Conservation (phyloP, 345 rosid species). For the Salix brachista region DNA sequence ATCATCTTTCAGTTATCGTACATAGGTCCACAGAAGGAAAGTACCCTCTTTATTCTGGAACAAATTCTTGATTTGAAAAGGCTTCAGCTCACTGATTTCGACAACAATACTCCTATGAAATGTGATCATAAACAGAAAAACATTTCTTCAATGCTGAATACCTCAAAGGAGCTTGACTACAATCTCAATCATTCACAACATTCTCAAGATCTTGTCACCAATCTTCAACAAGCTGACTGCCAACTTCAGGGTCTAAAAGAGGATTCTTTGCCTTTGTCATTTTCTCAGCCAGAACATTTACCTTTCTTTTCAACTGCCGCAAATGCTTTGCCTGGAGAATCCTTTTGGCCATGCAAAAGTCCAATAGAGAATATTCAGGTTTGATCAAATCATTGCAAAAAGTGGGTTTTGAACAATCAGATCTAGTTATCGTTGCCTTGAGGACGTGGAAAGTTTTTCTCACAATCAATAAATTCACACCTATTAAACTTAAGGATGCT, state of each 20-base stretch:
- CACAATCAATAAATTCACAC: background rate
- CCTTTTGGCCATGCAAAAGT: slow-evolving; percentile 70
- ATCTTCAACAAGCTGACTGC: slow-evolving; percentile 28
- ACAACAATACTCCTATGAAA: slow-evolving; percentile 11
- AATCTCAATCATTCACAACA: slow-evolving; percentile 18
- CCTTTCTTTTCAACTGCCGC: slow-evolving; percentile 44
- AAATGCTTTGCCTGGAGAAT: slow-evolving; percentile 41
- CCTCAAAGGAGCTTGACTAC: slow-evolving; percentile 20
- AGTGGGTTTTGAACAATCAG: slow-evolving; percentile 14
- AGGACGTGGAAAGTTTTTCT: background rate
- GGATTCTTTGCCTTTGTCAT: slow-evolving; percentile 37
- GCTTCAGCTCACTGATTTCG: slow-evolving; percentile 47
- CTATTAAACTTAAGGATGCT: background rate
- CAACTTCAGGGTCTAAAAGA: slow-evolving; percentile 34
- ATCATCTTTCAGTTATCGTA: slow-evolving; percentile 30
- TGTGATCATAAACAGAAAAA: slow-evolving; percentile 22
- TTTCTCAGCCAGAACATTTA: slow-evolving; percentile 42
- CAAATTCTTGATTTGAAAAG: slow-evolving; percentile 70
- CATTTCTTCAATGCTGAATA: slow-evolving; percentile 14
- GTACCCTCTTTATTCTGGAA: slow-evolving; percentile 43
- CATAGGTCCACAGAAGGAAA: slow-evolving; percentile 25
- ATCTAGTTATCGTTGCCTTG: background rate
- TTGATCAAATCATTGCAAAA: slow-evolving; percentile 5
- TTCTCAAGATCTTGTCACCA: slow-evolving; percentile 24
- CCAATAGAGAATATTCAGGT: slow-evolving; percentile 48